phyloP scores from a whole-genome alignment of 169 alveolate species.

The Cryptosporidium tyzzeri region DNA sequence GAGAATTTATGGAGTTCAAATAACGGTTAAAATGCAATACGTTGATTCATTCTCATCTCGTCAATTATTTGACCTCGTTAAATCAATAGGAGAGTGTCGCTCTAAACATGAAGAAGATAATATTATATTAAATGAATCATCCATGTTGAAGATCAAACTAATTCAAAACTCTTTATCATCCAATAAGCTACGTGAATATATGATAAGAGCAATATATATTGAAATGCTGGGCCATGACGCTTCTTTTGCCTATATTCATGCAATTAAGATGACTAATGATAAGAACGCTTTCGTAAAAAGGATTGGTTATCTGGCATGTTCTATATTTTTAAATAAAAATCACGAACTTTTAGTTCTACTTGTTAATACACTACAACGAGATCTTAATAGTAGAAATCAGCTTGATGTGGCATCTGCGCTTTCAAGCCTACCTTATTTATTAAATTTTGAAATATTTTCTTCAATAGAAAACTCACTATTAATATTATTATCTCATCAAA shows the following conservation, averaged over 20 bases:
- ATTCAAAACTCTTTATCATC: slow-evolving; percentile 85
- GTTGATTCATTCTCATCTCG: slow-evolving; percentile 71
- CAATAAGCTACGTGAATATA: slow-evolving; percentile 87
- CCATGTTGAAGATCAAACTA: slow-evolving; percentile 84
- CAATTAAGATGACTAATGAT: slow-evolving; percentile 91
- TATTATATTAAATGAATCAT: slow-evolving; percentile 89
- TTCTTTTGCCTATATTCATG: slow-evolving; percentile 91
- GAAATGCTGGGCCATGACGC: slow-evolving; percentile 97
- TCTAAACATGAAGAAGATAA: slow-evolving; percentile 93
- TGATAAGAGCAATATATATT: slow-evolving; percentile 92
- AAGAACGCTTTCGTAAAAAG: slow-evolving; percentile 87
- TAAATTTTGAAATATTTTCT: slow-evolving; percentile 88
- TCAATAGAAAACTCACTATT: slow-evolving; percentile 88
- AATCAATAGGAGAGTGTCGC: slow-evolving; percentile 94
- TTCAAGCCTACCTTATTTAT: slow-evolving; percentile 87
- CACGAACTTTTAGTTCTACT: slow-evolving; percentile 91
- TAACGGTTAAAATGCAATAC: slow-evolving; percentile 43
- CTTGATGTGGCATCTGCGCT: slow-evolving; percentile 91
- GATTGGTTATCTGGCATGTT: slow-evolving; percentile 93
- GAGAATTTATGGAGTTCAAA: background rate
- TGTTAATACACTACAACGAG: slow-evolving; percentile 92
- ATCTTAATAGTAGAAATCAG: slow-evolving; percentile 87
- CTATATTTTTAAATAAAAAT: slow-evolving; percentile 88
- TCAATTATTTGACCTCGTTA: slow-evolving; percentile 91
- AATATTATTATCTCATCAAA: slow-evolving; percentile 86